Base-by-base conservation (phyloP, 176 grass and related monocot genomes). In the Triticum turgidum region DNA sequence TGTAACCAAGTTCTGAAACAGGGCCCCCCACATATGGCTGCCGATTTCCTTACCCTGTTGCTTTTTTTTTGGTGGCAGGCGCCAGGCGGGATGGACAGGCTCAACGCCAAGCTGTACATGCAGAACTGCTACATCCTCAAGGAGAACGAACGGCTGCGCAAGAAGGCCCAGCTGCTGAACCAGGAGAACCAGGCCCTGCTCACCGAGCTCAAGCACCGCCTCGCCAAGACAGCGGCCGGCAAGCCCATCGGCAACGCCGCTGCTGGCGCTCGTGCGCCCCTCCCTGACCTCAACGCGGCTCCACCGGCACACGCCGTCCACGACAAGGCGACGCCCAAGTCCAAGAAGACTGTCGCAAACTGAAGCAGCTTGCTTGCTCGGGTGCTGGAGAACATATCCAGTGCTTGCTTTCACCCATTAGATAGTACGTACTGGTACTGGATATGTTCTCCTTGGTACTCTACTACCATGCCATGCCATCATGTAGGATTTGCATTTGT, bases 111-210 rank as follows among this genome's bases (percentile, higher is more conserved):
- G 92, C 88, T 97, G 32, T 97, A 92, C 88, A 62, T 92, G 86
- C 86, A 97, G 77, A 97, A 97, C 92, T 89, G 88, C 78, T 90
- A 83, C 92, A 94, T 97, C 77, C 84, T 97, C 73, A 90, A 97
- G 87, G 92, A 92, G 87, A 97, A 97, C 83, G 94, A 97, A 84
- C 85, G 90, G 86, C 88, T 97, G 83, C 89, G 95, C 84, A 97
- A 94, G 86, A 90, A 92, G 86, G 88, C 90, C 33, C 90, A 88
- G 88, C 70, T 97, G 85, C 86, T 97, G 5, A 97, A 89, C 84
- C 83, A 97, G 85, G 95, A 92, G 79, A 94, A 97, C 88, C 84
- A 97, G 83, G 86, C 77, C 27, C 86, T 97, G 81, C 83, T 94
- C n/a, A 72, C 86, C 73, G 84, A 92, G 84, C 86, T 97, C 76